These are phyloP conservation scores for Saturnispora hagleri DNA, from an alignment of 805 yeast species.

Conservation along the genomic window DNA sequence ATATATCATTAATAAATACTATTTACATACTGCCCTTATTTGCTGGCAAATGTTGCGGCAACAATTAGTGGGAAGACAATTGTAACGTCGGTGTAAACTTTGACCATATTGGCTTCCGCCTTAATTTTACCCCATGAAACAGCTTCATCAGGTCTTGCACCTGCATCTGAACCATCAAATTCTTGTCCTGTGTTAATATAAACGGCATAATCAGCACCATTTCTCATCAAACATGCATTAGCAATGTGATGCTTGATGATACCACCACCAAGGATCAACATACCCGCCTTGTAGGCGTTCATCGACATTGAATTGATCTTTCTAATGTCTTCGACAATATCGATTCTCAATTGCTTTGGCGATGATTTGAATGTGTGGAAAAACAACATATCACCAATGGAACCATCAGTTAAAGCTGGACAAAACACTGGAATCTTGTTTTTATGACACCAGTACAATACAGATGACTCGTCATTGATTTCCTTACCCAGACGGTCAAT, in stretches of 20 bases:
- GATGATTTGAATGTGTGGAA: constrained; percentile 96
- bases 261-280: constrained; percentile 96
- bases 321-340: constrained; percentile 90
- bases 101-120: constrained; percentile 84
- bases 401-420: constrained; percentile 97
- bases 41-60: constrained; percentile 91
- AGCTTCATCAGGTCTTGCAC: constrained; percentile 99
- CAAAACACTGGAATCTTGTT: constrained; percentile 94
- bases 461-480: constrained; percentile 87
- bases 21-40: constrained; percentile 16
- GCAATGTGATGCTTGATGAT: constrained; percentile 94
- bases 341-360: constrained; percentile 82
- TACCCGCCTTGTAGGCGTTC: constrained; percentile 92
- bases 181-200: constrained; percentile 98
- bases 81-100: constrained; percentile 92
- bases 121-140: constrained; percentile 98
- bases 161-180: constrained; percentile 98
- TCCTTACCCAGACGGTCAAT: constrained; percentile 93
- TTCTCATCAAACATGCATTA: constrained; percentile 97
- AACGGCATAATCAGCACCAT: constrained; percentile 97
- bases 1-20: not conserved
- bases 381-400: constrained; percentile 97
- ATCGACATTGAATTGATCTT: constrained; percentile 86
- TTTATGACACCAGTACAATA: constrained; percentile 96
- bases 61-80: constrained; percentile 92